Conservation (phyloP, 371 early-diverging fungal species). For the Actinomortierella wolfii region DNA sequence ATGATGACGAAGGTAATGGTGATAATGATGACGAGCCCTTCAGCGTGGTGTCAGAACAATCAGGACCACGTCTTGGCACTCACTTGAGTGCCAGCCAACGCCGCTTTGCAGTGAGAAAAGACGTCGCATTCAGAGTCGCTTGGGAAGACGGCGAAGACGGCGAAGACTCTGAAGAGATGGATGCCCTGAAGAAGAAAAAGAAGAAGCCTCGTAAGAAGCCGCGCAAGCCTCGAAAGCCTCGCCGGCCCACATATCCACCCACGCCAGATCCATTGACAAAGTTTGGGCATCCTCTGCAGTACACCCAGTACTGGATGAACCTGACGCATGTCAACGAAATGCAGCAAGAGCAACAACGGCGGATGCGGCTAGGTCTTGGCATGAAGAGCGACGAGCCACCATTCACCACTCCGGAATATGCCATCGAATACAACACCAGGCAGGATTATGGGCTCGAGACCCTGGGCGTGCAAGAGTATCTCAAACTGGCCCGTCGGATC, state of each 20-base stretch:
- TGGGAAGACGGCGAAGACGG: slow-evolving; percentile 9
- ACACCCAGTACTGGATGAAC: slow-evolving; percentile 65
- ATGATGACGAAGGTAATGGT: background rate
- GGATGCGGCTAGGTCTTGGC: background rate
- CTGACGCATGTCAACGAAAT: slow-evolving; percentile 39
- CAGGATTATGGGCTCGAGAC: slow-evolving; percentile 67
- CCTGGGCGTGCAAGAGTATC: slow-evolving; percentile 55
- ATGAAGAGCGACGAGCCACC: background rate
- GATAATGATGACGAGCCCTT: slow-evolving; percentile 3
- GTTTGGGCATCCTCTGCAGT: slow-evolving; percentile 58
- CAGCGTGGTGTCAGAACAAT: no score
- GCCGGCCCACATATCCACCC: slow-evolving; percentile 18
- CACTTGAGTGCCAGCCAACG: no score
- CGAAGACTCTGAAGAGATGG: slow-evolving; percentile 11
- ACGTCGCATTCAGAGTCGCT: no score
- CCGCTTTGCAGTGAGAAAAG: no score
- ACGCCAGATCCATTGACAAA: slow-evolving; percentile 22
- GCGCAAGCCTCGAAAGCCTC: slow-evolving; percentile 31
- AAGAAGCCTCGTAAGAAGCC: slow-evolving; percentile 16
- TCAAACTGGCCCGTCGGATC: slow-evolving; percentile 55
- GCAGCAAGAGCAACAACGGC: no score
- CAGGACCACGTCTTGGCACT: no score
- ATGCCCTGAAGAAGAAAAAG: slow-evolving; percentile 6
- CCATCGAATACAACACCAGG: slow-evolving; percentile 64
- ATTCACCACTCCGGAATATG: slow-evolving; percentile 40